Evolutionary conservation across 2,329 filamentous ascomycete genomes (phyloP).

Genomic region (Hypoxylon sp.): DNA sequence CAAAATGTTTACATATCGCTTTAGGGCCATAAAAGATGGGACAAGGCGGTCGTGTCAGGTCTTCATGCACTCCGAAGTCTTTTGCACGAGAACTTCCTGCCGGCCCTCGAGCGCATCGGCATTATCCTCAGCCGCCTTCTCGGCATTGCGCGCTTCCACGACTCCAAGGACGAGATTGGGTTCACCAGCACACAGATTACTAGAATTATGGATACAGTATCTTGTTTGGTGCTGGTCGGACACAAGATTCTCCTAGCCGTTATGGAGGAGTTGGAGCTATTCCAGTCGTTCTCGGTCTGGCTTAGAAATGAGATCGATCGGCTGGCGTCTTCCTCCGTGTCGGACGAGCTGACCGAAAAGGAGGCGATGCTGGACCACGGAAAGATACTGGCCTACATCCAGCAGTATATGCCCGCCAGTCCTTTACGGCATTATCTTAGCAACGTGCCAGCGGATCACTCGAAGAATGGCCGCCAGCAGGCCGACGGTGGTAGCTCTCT

Average conservation of each 20-base stretch:
- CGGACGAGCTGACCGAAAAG: conserved; percentile 80
- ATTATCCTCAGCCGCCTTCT: conserved; percentile 85
- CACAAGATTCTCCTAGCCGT: conserved; percentile 78
- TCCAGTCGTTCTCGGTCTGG: conserved; percentile 84
- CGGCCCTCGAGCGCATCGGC: conserved; percentile 83
- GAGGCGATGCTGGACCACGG: conserved; percentile 80
- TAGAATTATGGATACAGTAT: conserved; percentile 75
- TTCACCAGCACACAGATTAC: conserved; percentile 73
- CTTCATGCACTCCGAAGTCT: conserved; percentile 82
- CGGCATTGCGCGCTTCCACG: conserved; percentile 85
- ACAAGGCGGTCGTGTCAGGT: conserved; percentile 83
- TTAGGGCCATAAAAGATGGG: conserved; percentile 93
- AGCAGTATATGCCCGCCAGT: conserved; percentile 74
- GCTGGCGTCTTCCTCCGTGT: conserved; percentile 72
- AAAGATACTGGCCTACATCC: conserved; percentile 82
- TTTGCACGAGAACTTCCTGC: conserved; percentile 88
- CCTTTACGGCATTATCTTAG: conserved; percentile 72
- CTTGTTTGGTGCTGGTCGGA: conserved; percentile 79
- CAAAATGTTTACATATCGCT: conserved; percentile 21
- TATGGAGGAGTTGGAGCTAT: conserved; percentile 82
- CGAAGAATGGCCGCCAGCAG: conserved; percentile 59
- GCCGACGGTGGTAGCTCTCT: conserved; percentile 60
- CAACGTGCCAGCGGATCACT: conserved; percentile 62
- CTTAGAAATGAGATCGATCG: conserved; percentile 85
- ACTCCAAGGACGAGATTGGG: conserved; percentile 72